Evolutionary conservation across 75 land plant species (phyloP).

Genomic region (Ceratopteris richardii): DNA sequence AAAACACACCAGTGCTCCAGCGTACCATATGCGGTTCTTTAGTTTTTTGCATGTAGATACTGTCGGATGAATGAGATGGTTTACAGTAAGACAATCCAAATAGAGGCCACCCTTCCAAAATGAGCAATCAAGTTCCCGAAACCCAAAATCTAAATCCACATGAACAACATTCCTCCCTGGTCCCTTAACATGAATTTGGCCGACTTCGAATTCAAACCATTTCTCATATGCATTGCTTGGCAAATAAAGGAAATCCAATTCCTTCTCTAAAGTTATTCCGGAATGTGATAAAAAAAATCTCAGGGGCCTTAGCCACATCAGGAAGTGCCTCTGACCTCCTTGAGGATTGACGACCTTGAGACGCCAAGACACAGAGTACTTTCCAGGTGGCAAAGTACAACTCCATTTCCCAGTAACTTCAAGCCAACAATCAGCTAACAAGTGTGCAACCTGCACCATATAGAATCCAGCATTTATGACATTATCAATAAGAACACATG

Average conservation of each 20-base stretch:
- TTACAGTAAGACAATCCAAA: slow-evolving; percentile 20
- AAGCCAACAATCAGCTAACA: slow-evolving; percentile 29
- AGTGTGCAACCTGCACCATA: slow-evolving; percentile 24
- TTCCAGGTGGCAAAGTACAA: slow-evolving; percentile 24
- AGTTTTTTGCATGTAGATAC: neutral
- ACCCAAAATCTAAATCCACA: slow-evolving; percentile 10
- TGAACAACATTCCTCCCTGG: slow-evolving; percentile 1
- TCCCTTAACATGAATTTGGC: slow-evolving; percentile 14
- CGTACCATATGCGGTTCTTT: slow-evolving; percentile 2
- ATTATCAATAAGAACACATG: neutral
- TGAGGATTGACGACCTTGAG: slow-evolving; percentile 26
- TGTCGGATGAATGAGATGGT: slow-evolving; percentile 12
- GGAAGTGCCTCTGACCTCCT: slow-evolving; percentile 17
- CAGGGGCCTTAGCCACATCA: slow-evolving; percentile 16
- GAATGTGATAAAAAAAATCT: slow-evolving; percentile 12
- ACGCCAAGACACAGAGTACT: slow-evolving; percentile 28
- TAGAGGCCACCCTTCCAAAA: slow-evolving; percentile 33
- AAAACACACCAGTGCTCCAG: slow-evolving; percentile 21
- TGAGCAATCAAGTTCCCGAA: slow-evolving; percentile 20
- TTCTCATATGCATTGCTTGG: slow-evolving; percentile 18
- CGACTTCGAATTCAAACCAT: slow-evolving; percentile 34
- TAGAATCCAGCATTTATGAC: neutral
- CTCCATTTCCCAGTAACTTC: slow-evolving; percentile 26
- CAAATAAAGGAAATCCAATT: slow-evolving; percentile 11
- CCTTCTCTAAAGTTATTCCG: slow-evolving; percentile 10